phyloP scores from a whole-genome alignment of 495 filamentous ascomycete species.

The Neurospora sp. region DNA sequence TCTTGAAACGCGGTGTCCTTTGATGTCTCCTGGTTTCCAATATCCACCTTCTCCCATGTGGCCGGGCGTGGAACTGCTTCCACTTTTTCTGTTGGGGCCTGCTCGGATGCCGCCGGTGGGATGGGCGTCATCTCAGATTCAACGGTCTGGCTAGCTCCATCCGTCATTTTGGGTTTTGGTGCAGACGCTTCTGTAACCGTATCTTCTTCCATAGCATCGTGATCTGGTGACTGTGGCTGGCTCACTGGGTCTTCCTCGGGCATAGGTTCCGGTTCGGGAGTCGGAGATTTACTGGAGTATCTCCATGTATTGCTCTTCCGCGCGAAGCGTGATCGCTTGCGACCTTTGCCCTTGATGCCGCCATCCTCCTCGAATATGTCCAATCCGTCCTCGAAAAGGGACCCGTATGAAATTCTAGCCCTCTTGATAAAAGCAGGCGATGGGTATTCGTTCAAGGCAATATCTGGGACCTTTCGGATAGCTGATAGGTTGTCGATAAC shows the following conservation, averaged over 20 bases:
- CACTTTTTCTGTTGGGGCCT: not conserved
- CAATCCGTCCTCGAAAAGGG: slow-evolving; percentile 45
- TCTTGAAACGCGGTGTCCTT: not conserved
- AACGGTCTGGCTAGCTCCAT: slow-evolving; percentile 39
- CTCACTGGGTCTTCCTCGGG: not conserved
- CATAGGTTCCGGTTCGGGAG: slow-evolving; percentile 40
- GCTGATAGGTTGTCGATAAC: slow-evolving; percentile 2
- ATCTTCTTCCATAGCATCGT: slow-evolving; percentile 28
- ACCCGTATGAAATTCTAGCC: slow-evolving; percentile 48
- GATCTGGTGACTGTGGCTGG: slow-evolving; percentile 1
- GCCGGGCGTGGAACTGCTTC: not conserved
- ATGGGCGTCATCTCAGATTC: slow-evolving; percentile 23
- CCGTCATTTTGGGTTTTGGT: slow-evolving; percentile 24
- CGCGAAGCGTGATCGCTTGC: slow-evolving; percentile 66
- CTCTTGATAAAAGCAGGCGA: slow-evolving; percentile 73
- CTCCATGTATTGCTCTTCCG: slow-evolving; percentile 58
- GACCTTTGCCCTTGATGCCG: slow-evolving; percentile 51
- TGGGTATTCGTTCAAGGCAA: slow-evolving; percentile 39
- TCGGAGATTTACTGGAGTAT: slow-evolving; percentile 55
- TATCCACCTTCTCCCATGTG: not conserved
- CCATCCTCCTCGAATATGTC: slow-evolving; percentile 66
- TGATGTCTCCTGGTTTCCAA: not conserved
- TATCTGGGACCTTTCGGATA: slow-evolving; percentile 11
- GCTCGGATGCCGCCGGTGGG: not conserved
- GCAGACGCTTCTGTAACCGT: not conserved